Conservation (phyloP, 148 eudicot genomes). For the Camellia granthamiana region DNA sequence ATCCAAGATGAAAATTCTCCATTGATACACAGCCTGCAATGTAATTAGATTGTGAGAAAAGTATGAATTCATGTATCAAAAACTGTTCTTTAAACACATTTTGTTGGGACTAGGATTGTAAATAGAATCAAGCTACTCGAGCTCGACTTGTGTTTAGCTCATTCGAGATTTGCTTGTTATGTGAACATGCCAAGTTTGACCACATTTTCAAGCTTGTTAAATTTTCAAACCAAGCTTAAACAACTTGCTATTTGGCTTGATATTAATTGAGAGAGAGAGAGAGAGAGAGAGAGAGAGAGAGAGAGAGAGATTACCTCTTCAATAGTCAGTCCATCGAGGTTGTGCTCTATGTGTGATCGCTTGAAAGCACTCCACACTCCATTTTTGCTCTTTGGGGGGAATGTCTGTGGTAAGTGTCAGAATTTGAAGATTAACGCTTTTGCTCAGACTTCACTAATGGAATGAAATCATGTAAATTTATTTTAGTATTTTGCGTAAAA, state of each 20-base stretch:
- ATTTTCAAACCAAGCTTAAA: no score
- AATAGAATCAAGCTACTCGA: no score
- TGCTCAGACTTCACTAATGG: neutral
- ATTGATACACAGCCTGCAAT: conserved; percentile 28
- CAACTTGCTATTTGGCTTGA: no score
- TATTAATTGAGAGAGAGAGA: neutral
- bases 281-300: neutral
- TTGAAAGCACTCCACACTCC: conserved; percentile 24
- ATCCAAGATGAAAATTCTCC: conserved; percentile 34
- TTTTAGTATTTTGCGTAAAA: neutral
- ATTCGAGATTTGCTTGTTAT: no score
- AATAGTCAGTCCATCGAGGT: conserved; percentile 33
- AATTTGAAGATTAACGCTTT: neutral
- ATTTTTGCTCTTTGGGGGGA: conserved; percentile 28
- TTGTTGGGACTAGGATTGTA: neutral
- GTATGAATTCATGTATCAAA: no score
- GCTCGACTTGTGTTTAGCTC: no score
- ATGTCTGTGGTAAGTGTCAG: conserved; percentile 9
- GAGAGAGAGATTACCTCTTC: conserved; percentile 10
- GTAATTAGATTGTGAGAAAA: neutral
- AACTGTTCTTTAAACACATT: neutral
- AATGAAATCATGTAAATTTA: neutral
- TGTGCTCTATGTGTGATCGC: conserved; percentile 19
- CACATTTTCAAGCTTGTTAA: no score
- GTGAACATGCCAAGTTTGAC: no score